phyloP scores from a whole-genome alignment of 805 yeast species.

The Dipodascus albidus region DNA sequence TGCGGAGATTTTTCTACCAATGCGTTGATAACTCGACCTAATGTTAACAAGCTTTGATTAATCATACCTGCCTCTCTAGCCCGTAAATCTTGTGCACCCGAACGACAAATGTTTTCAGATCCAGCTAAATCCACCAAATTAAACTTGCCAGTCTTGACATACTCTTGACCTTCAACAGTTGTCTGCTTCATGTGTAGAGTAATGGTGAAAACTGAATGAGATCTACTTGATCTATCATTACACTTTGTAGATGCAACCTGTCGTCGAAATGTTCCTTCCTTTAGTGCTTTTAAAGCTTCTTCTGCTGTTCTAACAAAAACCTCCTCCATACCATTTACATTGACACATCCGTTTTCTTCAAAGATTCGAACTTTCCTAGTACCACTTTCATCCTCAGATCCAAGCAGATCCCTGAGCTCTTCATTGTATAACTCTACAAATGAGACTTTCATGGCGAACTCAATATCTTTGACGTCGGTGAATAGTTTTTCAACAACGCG shows the following conservation, averaged over 20 bases:
- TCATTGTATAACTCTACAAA: constrained; percentile 84
- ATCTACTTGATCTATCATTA: constrained; percentile 66
- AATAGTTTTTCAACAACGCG: constrained; percentile 46
- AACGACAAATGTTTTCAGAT: constrained; percentile 74
- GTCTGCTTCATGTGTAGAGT: constrained; percentile 41
- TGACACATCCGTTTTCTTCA: constrained; percentile 43
- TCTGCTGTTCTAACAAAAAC: constrained; percentile 36
- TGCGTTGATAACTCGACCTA: constrained; percentile 80
- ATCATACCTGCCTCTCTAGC: constrained; percentile 93
- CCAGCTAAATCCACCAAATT: constrained; percentile 93
- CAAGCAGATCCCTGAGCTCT: constrained; percentile 62
- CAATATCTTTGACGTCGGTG: constrained; percentile 31
- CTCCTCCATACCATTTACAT: constrained; percentile 34
- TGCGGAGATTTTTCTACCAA: constrained; percentile 53
- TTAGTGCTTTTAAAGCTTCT: constrained; percentile 42
- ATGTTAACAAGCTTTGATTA: constrained; percentile 74
- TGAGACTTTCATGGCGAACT: constrained; percentile 61
- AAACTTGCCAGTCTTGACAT: constrained; percentile 55
- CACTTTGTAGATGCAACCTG: constrained; percentile 71
- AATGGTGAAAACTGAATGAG: constrained; percentile 73
- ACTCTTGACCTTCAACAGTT: constrained; percentile 47
- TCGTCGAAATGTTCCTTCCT: constrained; percentile 48
- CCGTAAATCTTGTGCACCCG: constrained; percentile 78
- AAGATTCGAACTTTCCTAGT: constrained; percentile 47
- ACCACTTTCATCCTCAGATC: constrained; percentile 42